Evolutionary conservation across 805 yeast species (phyloP), one percentile per base, ranked within the genome.

Genomic region (Candida maltosa): DNA sequence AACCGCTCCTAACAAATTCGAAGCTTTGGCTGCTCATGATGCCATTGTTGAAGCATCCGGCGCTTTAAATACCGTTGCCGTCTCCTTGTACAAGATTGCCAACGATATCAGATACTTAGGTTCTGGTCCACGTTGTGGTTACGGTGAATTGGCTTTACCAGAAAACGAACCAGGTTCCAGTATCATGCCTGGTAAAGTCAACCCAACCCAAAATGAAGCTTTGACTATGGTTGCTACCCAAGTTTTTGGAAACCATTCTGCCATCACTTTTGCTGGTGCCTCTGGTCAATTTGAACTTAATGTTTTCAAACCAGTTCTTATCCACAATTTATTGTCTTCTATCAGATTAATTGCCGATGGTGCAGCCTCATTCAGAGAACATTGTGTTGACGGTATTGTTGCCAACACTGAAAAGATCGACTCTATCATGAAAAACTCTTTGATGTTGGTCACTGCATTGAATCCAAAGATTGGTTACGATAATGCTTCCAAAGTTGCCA

Each of bases 111-210:
- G 68, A 44, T 61, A 61, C 54, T 52, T 61, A 44, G 68, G 68
- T 16, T 57, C 63, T 6, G 68, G 68, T 31, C 68, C 68, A 21
- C 51, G 68, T 48, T 61, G 68, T 45, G 68, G 68, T 14, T 61
- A 61, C 48, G 68, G 68, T 6, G 68, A 61, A 46, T 57, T 61
- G 45, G 44, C 60, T 14, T 53, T 61, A 41, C 68, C 68, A 11
- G 66, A 60, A 42, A 60, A 60, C 42, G 68, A 61, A 41, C 68
- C 68, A 7, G 68, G 68, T 32, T 61, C 66, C 38, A 58, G 64
- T n/a, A 61, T 61, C 40, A 61, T 61, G 68, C 68, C 68, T 6
- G 68, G 68, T 25, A 61, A 61, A 49, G 68, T 61, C 38, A 61
- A 61, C 51, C 68, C 68, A 19, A 61, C 68, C 21, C 68, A 61